Conservation (phyloP, 2,329 filamentous ascomycete genomes). For the Aspergillus bombycis region DNA sequence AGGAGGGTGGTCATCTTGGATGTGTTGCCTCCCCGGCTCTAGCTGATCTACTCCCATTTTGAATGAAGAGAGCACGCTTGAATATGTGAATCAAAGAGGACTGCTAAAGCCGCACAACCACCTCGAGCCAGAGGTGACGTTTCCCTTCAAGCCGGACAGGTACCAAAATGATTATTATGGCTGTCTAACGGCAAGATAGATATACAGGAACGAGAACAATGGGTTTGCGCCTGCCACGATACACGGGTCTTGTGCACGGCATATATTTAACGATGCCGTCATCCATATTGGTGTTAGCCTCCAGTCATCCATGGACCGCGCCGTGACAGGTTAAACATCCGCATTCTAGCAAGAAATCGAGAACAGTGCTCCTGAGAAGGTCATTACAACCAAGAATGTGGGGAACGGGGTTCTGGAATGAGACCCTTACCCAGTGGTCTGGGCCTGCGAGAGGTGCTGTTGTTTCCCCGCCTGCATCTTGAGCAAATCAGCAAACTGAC, state of each 20-base stretch:
- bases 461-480: not conserved
- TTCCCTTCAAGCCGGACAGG: not conserved
- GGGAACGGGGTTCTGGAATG: conserved; percentile 19
- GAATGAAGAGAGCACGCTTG: not conserved
- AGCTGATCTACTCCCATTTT: conserved; percentile 37
- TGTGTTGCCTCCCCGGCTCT: conserved; percentile 28
- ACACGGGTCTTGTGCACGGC: not conserved
- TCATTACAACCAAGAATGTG: conserved; percentile 21
- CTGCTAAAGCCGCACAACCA: conserved; percentile 7
- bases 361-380: not conserved
- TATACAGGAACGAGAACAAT: not conserved
- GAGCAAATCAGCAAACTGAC: not conserved
- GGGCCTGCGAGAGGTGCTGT: not conserved
- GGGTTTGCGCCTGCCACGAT: conserved; percentile 11
- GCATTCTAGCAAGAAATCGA: not conserved
- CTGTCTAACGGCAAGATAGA: not conserved
- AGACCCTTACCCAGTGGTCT: not conserved
- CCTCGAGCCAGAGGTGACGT: not conserved
- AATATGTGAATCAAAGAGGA: conserved; percentile 3
- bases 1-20: conserved; percentile 26
- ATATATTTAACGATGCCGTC: conserved; percentile 21
- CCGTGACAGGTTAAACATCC: not conserved
- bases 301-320: not conserved
- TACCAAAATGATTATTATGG: not conserved
- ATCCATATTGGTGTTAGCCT: conserved; percentile 13